A percentile compares a stretch with the other conserved stretches of the same genome.
Conservation (phyloP, 805 yeast genomes). For the Kuraishia cidri region DNA sequence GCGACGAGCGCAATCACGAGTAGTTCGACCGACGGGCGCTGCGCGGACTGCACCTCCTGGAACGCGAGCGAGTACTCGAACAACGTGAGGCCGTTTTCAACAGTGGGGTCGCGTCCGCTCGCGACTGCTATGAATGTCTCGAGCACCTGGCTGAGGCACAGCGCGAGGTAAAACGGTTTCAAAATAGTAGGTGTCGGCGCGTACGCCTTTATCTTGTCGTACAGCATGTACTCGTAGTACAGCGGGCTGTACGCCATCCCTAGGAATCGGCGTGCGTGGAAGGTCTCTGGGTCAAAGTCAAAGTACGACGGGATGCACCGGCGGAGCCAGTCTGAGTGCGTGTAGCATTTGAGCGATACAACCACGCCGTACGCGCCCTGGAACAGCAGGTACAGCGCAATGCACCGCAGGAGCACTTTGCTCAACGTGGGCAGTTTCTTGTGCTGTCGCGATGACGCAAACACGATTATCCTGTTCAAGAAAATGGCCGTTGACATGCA, state of each 20-base stretch:
- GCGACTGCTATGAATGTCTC: constrained; percentile 59
- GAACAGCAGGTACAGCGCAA: constrained; percentile 24
- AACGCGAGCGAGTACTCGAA: constrained; percentile 73
- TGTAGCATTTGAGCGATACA: constrained; percentile 16
- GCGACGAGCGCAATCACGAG: constrained; percentile 46
- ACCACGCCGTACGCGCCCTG: constrained; percentile 26
- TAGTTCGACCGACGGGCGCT: constrained; percentile 43
- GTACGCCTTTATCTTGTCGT: constrained; percentile 3
- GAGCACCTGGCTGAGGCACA: constrained; percentile 53
- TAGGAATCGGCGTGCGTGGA: constrained; percentile 14
- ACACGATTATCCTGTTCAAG: constrained; percentile 47
- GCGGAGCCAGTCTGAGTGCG: constrained; percentile 5
- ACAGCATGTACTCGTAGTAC: constrained; percentile 7
- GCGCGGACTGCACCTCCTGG: constrained; percentile 54
- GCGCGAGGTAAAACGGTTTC: constrained; percentile 49
- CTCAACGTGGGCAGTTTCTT: constrained; percentile 21
- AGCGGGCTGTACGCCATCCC: constrained; percentile 14
- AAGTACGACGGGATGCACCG: constrained; percentile 9
- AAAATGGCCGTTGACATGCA: constrained; percentile 52
- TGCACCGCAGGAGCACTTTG: constrained; percentile 23
- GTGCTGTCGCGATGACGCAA: constrained; percentile 43
- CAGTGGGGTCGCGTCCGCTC: constrained; percentile 44
- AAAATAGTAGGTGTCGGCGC: constrained; percentile 45
- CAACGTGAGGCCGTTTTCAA: constrained; percentile 61
- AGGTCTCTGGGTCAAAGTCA: constrained; percentile 12